phyloP scores from a whole-genome alignment of 2,329 filamentous ascomycete species.

The Aspergillus calidoustus region DNA sequence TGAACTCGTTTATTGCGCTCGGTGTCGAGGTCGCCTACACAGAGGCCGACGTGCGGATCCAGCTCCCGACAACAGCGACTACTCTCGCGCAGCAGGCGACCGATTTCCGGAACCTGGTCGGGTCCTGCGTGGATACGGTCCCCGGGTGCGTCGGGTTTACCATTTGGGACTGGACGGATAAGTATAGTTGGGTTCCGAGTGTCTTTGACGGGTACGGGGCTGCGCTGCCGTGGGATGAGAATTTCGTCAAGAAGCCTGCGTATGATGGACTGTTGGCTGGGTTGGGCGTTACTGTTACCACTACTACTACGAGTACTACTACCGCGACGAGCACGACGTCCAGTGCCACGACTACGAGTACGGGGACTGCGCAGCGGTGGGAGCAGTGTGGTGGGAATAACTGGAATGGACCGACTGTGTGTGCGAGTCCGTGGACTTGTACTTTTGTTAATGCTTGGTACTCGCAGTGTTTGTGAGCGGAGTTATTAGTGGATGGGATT shows the following conservation, averaged over 20 bases:
- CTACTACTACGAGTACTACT: conserved; percentile 18
- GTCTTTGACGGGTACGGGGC: conserved; percentile 49
- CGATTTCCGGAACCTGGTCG: conserved; percentile 37
- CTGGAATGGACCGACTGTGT: conserved; percentile 35
- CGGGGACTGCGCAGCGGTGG: conserved; percentile 23
- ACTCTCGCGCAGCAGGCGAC: conserved; percentile 36
- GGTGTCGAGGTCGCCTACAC: conserved; percentile 49
- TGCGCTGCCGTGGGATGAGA: conserved; percentile 53
- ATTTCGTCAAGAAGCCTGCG: conserved; percentile 53
- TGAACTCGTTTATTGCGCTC: conserved; percentile 45
- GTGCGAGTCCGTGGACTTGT: conserved; percentile 34
- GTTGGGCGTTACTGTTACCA: conserved; percentile 23
- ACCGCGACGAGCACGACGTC: conserved; percentile 16
- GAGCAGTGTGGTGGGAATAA: conserved; percentile 35
- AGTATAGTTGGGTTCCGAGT: conserved; percentile 52
- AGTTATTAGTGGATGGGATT: too few relatives aligned
- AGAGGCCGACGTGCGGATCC: conserved; percentile 56
- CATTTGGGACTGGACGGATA: conserved; percentile 51
- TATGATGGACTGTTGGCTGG: conserved; percentile 43
- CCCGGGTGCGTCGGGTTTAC: conserved; percentile 40
- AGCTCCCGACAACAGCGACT: conserved; percentile 32
- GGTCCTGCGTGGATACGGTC: conserved; percentile 35
- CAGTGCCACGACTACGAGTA: conserved; percentile 20
- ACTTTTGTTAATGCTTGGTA: conserved; percentile 34
- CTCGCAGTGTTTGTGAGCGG: conserved; percentile 34